phyloP scores from a whole-genome alignment of 192 early-diverging fungal genomes.

The Linnemannia hyalina region DNA sequence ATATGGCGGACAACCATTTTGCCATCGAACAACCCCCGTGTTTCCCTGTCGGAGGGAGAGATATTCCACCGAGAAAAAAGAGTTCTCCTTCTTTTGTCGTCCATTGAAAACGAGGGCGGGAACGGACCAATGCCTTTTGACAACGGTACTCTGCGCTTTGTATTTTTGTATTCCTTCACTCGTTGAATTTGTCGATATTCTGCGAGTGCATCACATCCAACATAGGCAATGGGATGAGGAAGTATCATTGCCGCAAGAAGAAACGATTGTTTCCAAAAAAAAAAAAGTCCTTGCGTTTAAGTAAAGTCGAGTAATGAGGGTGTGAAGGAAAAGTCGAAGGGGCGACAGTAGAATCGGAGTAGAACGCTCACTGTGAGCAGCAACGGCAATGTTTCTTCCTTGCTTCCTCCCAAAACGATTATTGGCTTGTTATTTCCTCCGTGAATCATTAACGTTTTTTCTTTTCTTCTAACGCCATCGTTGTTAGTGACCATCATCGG shows the following conservation, averaged over 20 bases:
- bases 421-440: background rate
- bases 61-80: background rate
- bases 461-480: background rate
- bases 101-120: no score
- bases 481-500: background rate
- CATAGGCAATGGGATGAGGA: background rate
- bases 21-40: background rate
- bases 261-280: background rate
- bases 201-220: background rate
- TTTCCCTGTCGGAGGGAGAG: constrained; percentile 6
- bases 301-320: background rate
- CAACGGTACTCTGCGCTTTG: background rate
- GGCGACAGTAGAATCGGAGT: background rate
- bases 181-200: background rate
- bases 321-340: background rate
- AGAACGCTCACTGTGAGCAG: background rate
- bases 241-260: background rate
- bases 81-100: background rate
- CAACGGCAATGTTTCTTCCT: background rate
- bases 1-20: background rate
- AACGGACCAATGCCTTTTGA: background rate
- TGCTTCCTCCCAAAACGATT: no score
- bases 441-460: background rate
- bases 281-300: background rate
- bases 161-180: background rate